Evolutionary conservation across 2,329 filamentous ascomycete genomes (phyloP).

Genomic region (Talaromyces sp.): DNA sequence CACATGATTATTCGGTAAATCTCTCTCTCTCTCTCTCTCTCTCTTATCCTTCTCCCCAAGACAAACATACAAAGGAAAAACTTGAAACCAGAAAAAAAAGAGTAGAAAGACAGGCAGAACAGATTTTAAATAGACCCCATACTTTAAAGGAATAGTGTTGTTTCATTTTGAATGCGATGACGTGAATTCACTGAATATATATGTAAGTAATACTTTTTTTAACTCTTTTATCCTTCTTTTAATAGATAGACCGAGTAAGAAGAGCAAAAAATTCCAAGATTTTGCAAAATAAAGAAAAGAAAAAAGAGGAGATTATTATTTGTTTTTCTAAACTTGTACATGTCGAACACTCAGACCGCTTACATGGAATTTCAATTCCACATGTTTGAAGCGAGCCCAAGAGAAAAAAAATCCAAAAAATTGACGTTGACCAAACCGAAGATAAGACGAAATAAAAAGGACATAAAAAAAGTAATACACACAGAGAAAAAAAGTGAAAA

Average conservation of each 20-base stretch:
- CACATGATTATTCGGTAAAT: slow-evolving; percentile 54
- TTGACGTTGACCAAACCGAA: background rate
- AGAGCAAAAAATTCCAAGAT: background rate
- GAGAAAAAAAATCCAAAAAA: background rate
- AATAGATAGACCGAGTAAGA: background rate
- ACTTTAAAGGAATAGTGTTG: background rate
- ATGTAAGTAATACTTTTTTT: background rate
- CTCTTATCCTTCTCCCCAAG: background rate
- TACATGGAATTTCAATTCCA: background rate
- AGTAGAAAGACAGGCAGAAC: background rate
- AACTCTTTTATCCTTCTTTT: background rate
- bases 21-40: background rate
- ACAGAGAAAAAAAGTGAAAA: background rate
- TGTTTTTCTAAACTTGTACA: slow-evolving; percentile 4
- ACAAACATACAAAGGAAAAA: background rate
- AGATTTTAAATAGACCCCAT: background rate
- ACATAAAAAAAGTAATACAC: background rate
- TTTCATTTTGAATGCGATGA: background rate
- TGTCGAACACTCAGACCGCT: background rate
- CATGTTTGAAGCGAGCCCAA: background rate
- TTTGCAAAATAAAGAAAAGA: background rate
- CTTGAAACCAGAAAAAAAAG: background rate
- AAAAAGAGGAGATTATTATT: slow-evolving; percentile 11
- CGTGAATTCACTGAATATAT: background rate
- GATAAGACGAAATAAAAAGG: background rate